These are phyloP conservation scores for Zopfochytrium polystomum DNA, from an alignment of 371 early-diverging fungal genomes.

Conservation along the genomic window DNA sequence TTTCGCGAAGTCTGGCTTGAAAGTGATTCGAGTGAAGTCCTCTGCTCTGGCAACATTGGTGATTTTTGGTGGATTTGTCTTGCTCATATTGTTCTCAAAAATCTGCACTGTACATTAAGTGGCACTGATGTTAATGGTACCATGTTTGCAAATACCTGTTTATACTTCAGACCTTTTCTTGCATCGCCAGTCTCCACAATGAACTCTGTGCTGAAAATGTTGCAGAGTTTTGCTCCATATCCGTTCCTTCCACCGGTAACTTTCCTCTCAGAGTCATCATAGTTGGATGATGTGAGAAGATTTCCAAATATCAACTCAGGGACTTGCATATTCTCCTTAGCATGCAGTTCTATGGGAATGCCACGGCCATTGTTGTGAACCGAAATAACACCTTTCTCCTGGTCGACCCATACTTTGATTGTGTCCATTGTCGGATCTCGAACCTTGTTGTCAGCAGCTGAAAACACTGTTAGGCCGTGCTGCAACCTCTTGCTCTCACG, in stretches of 20 bases:
- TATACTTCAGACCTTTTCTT: constrained; percentile 69
- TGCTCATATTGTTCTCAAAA: constrained; percentile 87
- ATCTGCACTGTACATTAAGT: constrained; percentile 28
- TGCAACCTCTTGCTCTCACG: no score
- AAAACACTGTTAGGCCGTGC: neutral
- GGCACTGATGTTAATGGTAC: neutral
- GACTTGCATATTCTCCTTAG: constrained; percentile 92
- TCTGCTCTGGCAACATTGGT: constrained; percentile 59
- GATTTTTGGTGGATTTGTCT: constrained; percentile 71
- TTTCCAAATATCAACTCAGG: constrained; percentile 99
- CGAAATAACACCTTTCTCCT: constrained; percentile 77
- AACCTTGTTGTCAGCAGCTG: constrained; percentile 50
- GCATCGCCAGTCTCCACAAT: constrained; percentile 94
- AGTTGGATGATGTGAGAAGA: constrained; percentile 97
- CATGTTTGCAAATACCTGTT: constrained; percentile 57
- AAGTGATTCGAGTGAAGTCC: constrained; percentile 92
- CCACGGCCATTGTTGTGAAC: constrained; percentile 97
- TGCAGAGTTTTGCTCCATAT: constrained; percentile 99
- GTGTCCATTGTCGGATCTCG: constrained; percentile 91
- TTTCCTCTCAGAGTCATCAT: constrained; percentile 98
- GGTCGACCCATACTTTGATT: constrained; percentile 91
- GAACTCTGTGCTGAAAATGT: constrained; percentile 97
- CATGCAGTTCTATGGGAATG: constrained; percentile 96
- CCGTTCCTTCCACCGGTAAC: constrained; percentile 99
- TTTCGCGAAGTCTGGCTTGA: constrained; percentile 93